Evolutionary conservation across 805 yeast genomes (phyloP).

Genomic region (Candida koratica): DNA sequence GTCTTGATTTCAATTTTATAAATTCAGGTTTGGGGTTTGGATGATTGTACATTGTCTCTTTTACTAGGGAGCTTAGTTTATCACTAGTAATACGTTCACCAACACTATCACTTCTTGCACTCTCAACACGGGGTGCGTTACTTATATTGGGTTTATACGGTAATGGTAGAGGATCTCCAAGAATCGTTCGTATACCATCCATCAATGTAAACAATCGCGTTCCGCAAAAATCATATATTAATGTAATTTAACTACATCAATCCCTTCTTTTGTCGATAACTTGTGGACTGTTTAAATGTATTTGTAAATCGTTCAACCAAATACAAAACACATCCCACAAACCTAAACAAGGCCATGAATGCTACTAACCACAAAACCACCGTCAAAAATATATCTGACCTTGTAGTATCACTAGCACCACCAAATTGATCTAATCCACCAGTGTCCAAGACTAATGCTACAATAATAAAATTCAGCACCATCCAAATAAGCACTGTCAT

Average conservation of each 20-base stretch:
- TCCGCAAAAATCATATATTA: neutral
- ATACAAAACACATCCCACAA: constrained; percentile 51
- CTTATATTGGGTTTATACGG: constrained; percentile 10
- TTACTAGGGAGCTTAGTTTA: neutral
- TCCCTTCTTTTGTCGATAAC: constrained; percentile 15
- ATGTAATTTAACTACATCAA: constrained; percentile 10
- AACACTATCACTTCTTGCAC: neutral
- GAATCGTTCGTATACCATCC: constrained; percentile 12
- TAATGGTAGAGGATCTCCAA: constrained; percentile 17
- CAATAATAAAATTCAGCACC: constrained; percentile 39
- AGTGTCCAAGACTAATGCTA: constrained; percentile 41
- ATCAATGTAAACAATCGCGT: constrained; percentile 11
- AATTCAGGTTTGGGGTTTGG: constrained; percentile 3
- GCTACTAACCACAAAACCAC: constrained; percentile 62
- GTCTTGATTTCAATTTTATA: constrained; percentile 10
- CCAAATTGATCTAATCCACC: constrained; percentile 43
- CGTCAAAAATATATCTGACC: constrained; percentile 43
- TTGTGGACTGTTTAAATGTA: constrained; percentile 20
- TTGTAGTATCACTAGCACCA: constrained; percentile 27
- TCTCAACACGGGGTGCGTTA: neutral
- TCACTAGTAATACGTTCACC: neutral
- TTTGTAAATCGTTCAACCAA: constrained; percentile 35
- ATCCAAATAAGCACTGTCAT: constrained; percentile 47
- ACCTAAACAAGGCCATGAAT: constrained; percentile 53
- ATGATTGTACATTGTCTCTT: constrained; percentile 1